Evolutionary conservation across 208 protist species (phyloP).

Genomic region (Trypanosoma congolense): DNA sequence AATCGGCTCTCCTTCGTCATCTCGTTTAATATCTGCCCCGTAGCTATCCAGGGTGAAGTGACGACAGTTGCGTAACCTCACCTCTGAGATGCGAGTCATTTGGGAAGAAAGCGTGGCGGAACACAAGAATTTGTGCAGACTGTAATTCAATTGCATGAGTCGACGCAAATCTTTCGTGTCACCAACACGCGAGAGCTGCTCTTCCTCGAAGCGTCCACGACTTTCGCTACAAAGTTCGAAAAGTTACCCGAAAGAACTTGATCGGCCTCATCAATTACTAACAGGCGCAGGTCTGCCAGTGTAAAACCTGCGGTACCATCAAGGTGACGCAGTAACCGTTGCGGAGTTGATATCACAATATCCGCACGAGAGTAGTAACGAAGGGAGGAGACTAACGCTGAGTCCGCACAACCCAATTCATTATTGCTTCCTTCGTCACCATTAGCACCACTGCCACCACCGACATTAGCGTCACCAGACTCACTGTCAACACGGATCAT

Average conservation of each 20-base stretch:
- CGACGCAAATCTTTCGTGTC: conserved; percentile 2
- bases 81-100: conserved; percentile 74
- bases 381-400: neutral
- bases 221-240: conserved; percentile 67
- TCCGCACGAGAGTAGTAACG: conserved; percentile 70
- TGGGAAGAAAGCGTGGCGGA: conserved; percentile 87
- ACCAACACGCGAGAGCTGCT: conserved; percentile 23
- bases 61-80: conserved; percentile 81
- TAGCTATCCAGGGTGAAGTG: conserved; percentile 75
- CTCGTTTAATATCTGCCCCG: conserved; percentile 39
- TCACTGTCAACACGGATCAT: neutral
- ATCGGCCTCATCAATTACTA: conserved; percentile 89
- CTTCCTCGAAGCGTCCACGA: conserved; percentile 73
- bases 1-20: conserved; percentile 29
- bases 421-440: neutral
- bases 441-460: neutral
- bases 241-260: conserved; percentile 82
- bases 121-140: conserved; percentile 85
- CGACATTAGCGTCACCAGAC: neutral
- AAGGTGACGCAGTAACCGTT: conserved; percentile 76
- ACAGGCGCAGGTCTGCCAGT: conserved; percentile 55
- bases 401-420: neutral
- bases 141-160: conserved; percentile 23
- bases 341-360: conserved; percentile 78
- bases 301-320: conserved; percentile 56